phyloP scores from a whole-genome alignment of 2,329 filamentous ascomycete species.

The Aspergillus oerlinghausenensis region DNA sequence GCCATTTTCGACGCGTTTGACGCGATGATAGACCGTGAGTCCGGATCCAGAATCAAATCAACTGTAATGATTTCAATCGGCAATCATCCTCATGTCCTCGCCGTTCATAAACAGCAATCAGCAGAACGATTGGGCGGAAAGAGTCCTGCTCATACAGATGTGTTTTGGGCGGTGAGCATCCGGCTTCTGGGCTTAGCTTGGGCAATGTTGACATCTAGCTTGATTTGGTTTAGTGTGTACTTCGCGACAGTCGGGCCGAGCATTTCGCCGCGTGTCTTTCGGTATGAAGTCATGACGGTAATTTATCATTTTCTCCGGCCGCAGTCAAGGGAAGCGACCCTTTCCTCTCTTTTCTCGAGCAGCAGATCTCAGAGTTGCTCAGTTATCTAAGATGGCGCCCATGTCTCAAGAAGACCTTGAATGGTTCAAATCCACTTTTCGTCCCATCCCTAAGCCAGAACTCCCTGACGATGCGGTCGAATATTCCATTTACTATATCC shows the following conservation, averaged over 20 bases:
- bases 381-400: slow-evolving; percentile 33
- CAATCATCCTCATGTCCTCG: slow-evolving; percentile 22
- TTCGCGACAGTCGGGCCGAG: slow-evolving; percentile 18
- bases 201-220: slow-evolving; percentile 41
- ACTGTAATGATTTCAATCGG: slow-evolving; percentile 16
- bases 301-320: slow-evolving; percentile 10
- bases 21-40: slow-evolving; percentile 10
- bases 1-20: slow-evolving; percentile 50
- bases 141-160: slow-evolving; percentile 15
- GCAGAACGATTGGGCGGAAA: slow-evolving; percentile 5
- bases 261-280: slow-evolving; percentile 22
- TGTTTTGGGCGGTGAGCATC: slow-evolving; percentile 31
- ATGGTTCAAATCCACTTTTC: slow-evolving; percentile 63
- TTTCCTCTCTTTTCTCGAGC: not conserved
- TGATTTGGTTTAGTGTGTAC: slow-evolving; percentile 25
- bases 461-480: slow-evolving; percentile 81
- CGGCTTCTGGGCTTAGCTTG: slow-evolving; percentile 7
- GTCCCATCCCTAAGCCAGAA: slow-evolving; percentile 58
- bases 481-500: slow-evolving; percentile 72
- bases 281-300: slow-evolving; percentile 32
- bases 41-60: not conserved
- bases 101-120: not conserved
- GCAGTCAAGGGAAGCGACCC: not conserved
- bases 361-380: not conserved
- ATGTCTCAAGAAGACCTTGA: slow-evolving; percentile 55